Evolutionary conservation across 495 filamentous ascomycete species (phyloP).

Genomic region (Barbatosphaeria neglecta): DNA sequence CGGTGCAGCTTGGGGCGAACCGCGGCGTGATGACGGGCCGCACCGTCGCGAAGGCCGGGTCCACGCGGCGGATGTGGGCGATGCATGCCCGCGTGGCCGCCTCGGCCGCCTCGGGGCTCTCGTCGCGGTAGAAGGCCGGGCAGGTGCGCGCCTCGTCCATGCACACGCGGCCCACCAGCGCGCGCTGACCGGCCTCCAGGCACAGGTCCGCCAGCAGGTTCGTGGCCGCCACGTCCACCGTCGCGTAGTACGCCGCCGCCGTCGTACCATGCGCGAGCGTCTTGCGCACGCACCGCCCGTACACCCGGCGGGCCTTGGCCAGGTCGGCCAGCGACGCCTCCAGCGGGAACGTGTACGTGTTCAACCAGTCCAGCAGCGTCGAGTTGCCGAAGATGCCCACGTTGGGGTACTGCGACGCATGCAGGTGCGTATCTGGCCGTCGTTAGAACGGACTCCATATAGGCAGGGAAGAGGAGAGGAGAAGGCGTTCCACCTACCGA

Average conservation of each 20-base stretch:
- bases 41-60: conserved; percentile 45
- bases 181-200: conserved; percentile 64
- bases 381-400: conserved; percentile 80
- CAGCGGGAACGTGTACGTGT: conserved; percentile 91
- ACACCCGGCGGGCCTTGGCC: conserved; percentile 45
- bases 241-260: conserved; percentile 84
- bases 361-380: conserved; percentile 82
- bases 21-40: conserved; percentile 83
- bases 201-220: conserved; percentile 82
- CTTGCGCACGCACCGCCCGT: conserved; percentile 60
- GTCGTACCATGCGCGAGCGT: conserved; percentile 87
- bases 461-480: conserved; percentile 1
- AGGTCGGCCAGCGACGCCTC: conserved; percentile 55
- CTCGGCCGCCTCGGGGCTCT: conserved; percentile 41
- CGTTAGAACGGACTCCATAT: no score
- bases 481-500: conserved; percentile 41
- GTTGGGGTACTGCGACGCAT: conserved; percentile 91
- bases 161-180: conserved; percentile 81
- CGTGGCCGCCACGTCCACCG: conserved; percentile 66
- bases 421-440: conserved; percentile 84
- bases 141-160: conserved; percentile 78
- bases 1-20: conserved; percentile 71
- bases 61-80: conserved; percentile 52
- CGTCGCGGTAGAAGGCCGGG: conserved; percentile 68
- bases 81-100: conserved; percentile 49